phyloP scores from a whole-genome alignment of 2,329 filamentous ascomycete species.

The Aspergillus quadricinctus region DNA sequence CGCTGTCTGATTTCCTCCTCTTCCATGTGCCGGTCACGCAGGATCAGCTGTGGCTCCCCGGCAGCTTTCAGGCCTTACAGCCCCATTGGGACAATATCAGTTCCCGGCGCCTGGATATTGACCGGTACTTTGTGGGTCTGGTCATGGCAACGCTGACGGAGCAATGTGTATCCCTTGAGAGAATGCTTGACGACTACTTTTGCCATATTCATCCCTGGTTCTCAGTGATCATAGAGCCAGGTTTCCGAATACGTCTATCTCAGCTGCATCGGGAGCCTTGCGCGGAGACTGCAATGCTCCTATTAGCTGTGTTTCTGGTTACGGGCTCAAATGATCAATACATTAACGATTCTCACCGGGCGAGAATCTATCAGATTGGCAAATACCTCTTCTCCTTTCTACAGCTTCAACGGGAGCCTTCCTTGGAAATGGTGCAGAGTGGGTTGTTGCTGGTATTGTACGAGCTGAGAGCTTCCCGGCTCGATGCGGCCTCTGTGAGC shows the following conservation, averaged over 20 bases:
- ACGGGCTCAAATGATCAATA: neutral
- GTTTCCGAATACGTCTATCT: neutral
- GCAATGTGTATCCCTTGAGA: neutral
- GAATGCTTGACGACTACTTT: neutral
- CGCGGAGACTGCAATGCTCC: neutral
- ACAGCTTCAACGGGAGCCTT: neutral
- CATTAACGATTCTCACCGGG: neutral
- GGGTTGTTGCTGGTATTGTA: constrained; percentile 1
- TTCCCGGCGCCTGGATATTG: neutral
- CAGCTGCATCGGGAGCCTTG: neutral
- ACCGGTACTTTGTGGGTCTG: neutral
- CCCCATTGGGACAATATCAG: neutral
- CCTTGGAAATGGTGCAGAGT: constrained; percentile 2
- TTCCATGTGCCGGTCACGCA: constrained; percentile 1
- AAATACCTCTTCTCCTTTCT: constrained; percentile 5
- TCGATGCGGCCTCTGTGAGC: neutral
- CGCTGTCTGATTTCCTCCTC: neutral
- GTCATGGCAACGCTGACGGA: neutral
- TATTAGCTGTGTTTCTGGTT: neutral
- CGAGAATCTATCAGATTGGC: neutral
- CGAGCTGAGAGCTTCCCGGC: neutral
- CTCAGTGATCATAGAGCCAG: neutral
- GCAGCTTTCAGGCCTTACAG: neutral
- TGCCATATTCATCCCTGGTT: constrained; percentile 6
- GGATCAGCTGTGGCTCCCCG: neutral